Evolutionary conservation across 2,329 filamentous ascomycete species (phyloP).

Genomic region (Fonsecaea nubica): DNA sequence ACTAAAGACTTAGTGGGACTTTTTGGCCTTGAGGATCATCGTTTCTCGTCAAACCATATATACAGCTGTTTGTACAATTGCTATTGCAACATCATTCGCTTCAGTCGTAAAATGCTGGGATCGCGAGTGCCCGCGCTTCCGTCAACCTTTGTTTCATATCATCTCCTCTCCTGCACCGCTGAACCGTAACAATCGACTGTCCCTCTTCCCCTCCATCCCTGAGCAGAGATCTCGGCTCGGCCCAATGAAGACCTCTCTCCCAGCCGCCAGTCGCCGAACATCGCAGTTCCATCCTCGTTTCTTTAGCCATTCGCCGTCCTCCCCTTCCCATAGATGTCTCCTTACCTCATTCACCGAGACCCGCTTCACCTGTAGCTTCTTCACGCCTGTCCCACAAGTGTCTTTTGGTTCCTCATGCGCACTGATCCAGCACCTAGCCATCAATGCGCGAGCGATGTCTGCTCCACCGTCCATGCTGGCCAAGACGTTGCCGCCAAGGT

Average conservation of each 20-base stretch:
- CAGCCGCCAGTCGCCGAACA: conserved; percentile 35
- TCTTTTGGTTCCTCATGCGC: conserved; percentile 63
- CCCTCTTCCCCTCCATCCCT: conserved; percentile 30
- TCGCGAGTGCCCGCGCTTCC: neutral
- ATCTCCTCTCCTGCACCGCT: conserved; percentile 8
- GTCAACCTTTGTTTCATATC: conserved; percentile 7
- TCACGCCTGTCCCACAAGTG: conserved; percentile 55
- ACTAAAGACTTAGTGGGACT: neutral
- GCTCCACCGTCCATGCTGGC: conserved; percentile 57
- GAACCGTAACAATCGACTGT: conserved; percentile 28
- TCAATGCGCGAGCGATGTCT: conserved; percentile 56
- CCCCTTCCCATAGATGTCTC: conserved; percentile 44
- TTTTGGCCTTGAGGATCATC: neutral
- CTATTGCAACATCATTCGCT: neutral
- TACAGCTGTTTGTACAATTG: conserved; percentile 1
- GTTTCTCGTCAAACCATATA: conserved; percentile 1
- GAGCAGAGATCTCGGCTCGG: conserved; percentile 25
- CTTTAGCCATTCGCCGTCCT: conserved; percentile 34
- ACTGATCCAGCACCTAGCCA: conserved; percentile 60
- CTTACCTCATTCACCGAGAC: conserved; percentile 47
- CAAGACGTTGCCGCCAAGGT: conserved; percentile 60
- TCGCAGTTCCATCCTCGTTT: conserved; percentile 38
- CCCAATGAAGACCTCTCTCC: conserved; percentile 34
- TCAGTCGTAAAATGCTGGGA: neutral
- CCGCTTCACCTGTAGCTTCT: conserved; percentile 50